A percentile compares a stretch with the other conserved stretches of the same genome.
These are phyloP conservation scores for Chamaenerion angustifolium DNA, from an alignment of 345 rosid genomes.

Conservation along the genomic window DNA sequence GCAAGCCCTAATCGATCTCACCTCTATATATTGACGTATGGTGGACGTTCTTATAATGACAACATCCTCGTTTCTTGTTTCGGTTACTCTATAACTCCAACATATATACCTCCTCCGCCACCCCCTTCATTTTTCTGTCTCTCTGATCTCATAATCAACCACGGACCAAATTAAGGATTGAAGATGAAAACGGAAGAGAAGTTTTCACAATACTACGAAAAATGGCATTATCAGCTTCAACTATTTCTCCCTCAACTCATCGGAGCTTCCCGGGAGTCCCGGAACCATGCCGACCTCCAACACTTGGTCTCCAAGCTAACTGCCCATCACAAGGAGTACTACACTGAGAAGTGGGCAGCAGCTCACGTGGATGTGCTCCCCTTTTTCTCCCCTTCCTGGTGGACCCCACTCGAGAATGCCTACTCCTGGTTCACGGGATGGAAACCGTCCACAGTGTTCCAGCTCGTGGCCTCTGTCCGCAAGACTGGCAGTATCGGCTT, in stretches of 20 bases:
- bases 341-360: slow-evolving; percentile 62
- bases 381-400: slow-evolving; percentile 55
- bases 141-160: too few relatives aligned
- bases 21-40: too few relatives aligned
- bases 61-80: too few relatives aligned
- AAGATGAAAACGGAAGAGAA: slow-evolving; percentile 24
- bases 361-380: slow-evolving; percentile 41
- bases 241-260: slow-evolving; percentile 12
- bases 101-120: too few relatives aligned
- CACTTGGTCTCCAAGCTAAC: slow-evolving; percentile 45
- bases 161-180: too few relatives aligned
- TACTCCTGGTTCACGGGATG: slow-evolving; percentile 73
- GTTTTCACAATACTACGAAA: slow-evolving; percentile 42
- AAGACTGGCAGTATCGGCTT: slow-evolving; percentile 10
- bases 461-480: slow-evolving; percentile 32
- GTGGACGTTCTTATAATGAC: too few relatives aligned
- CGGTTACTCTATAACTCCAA: too few relatives aligned
- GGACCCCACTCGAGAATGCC: slow-evolving; percentile 44
- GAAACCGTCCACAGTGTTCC: slow-evolving; percentile 52
- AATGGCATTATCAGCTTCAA: slow-evolving; percentile 48
- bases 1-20: too few relatives aligned
- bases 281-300: slow-evolving; percentile 14
- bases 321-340: slow-evolving; percentile 63
- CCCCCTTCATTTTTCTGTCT: not conserved
- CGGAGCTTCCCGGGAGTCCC: not conserved